phyloP scores from a whole-genome alignment of 345 rosid species.

The Syzygium jambos region DNA sequence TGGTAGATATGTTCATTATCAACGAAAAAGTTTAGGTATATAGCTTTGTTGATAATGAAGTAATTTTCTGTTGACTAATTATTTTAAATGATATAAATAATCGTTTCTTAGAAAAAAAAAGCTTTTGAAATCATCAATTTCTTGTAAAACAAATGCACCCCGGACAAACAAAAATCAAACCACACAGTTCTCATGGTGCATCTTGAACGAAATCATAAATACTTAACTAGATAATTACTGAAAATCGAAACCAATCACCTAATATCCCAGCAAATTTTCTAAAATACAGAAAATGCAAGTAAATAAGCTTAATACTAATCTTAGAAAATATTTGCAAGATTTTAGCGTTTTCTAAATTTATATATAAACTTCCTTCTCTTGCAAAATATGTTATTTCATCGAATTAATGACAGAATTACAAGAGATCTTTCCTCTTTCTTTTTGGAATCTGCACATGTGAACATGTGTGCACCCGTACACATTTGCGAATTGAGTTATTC shows the following conservation, averaged over 20 bases:
- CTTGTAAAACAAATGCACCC: neutral
- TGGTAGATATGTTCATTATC: too few relatives aligned
- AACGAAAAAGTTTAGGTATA: too few relatives aligned
- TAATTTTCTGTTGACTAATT: too few relatives aligned
- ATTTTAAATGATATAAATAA: too few relatives aligned
- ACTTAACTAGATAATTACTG: neutral
- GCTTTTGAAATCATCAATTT: neutral
- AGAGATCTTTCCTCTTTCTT: neutral
- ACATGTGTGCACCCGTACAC: too few relatives aligned
- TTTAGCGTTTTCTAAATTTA: neutral
- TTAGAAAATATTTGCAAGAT: neutral
- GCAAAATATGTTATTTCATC: neutral
- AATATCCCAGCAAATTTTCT: neutral
- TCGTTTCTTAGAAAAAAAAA: too few relatives aligned
- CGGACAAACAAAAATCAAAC: neutral
- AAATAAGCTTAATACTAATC: too few relatives aligned
- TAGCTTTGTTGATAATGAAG: too few relatives aligned
- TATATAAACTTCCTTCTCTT: neutral
- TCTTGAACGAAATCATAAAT: neutral
- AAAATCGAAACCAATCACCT: neutral
- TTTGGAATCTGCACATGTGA: neutral
- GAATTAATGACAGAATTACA: neutral
- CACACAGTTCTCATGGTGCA: neutral
- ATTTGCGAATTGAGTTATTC: too few relatives aligned
- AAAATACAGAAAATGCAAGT: too few relatives aligned